phyloP scores from a whole-genome alignment of 2,329 filamentous ascomycete species.

The Talaromyces sp. region DNA sequence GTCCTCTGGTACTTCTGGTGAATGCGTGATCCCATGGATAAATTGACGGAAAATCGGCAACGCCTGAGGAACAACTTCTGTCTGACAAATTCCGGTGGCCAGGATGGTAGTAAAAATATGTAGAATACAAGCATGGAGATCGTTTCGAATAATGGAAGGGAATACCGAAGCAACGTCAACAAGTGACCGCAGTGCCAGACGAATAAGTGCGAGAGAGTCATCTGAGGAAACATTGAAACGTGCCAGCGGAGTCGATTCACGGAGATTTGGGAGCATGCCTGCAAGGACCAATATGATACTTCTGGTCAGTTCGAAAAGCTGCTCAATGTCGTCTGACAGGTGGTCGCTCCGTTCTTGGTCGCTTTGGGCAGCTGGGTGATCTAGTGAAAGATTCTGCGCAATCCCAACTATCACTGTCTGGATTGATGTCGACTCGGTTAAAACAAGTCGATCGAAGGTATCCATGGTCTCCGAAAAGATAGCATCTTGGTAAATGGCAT shows the following conservation, averaged over 20 bases:
- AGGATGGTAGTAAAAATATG: slow-evolving; percentile 96
- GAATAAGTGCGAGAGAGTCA: slow-evolving; percentile 79
- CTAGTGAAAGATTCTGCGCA: slow-evolving; percentile 82
- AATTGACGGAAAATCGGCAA: slow-evolving; percentile 92
- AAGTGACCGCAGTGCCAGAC: slow-evolving; percentile 78
- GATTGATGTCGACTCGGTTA: slow-evolving; percentile 87
- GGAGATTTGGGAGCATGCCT: slow-evolving; percentile 76
- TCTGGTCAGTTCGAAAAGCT: slow-evolving; percentile 92
- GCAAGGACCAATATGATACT: slow-evolving; percentile 94
- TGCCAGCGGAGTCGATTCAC: slow-evolving; percentile 59
- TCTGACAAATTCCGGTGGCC: slow-evolving; percentile 82
- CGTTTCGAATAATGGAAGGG: slow-evolving; percentile 92
- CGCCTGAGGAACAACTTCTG: slow-evolving; percentile 83
- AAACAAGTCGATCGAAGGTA: slow-evolving; percentile 83
- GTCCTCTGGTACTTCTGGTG: slow-evolving; percentile 33
- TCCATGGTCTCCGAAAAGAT: slow-evolving; percentile 98
- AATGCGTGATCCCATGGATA: slow-evolving; percentile 69
- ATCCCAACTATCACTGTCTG: slow-evolving; percentile 94
- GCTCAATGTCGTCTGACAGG: slow-evolving; percentile 94
- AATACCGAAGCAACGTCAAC: slow-evolving; percentile 96
- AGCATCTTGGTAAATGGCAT: slow-evolving; percentile 93
- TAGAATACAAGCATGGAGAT: slow-evolving; percentile 92
- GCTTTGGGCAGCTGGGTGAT: slow-evolving; percentile 83
- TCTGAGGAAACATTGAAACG: slow-evolving; percentile 77
- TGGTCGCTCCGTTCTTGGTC: slow-evolving; percentile 69